Base-by-base conservation (phyloP, 164 flowering plant species). In the Amborella trichopoda region DNA sequence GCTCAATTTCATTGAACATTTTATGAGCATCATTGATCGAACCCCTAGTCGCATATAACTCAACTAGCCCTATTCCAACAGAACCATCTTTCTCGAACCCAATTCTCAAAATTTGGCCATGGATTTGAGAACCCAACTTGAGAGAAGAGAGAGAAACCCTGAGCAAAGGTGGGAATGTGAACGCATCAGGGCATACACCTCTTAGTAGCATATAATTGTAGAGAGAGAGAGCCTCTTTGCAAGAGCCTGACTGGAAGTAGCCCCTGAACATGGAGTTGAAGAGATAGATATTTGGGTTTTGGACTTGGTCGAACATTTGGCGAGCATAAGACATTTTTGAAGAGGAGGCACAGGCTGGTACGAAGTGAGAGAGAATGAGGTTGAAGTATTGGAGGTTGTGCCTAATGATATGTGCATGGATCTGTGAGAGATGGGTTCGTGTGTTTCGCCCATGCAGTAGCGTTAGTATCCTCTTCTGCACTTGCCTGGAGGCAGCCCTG, bases 221-320 rank as follows among this genome's bases (percentile, higher is more conserved):
- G 10, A 74, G 48, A 2, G 20, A 36, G 18, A 84, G 28, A 5
- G 89, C 64, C 33, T 74, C 62, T 20, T 56, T 28, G 36, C 50
- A 69, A 17, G 89, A 83, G 1, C 75, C 79, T 10, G 43, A 40
- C 9, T 79, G 43, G 2, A 94, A 88, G 58, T 66, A 67, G 36
- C 63, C 86, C 50, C 78, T 88, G 66, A 88, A 78, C 71, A 88
- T 78, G 57, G 95, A 71, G 52, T 89, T 83, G 69, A 71, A 80
- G 44, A 85, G 75, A 56, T 72, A 40, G 42, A 88, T 52, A 40
- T 71, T 76, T 23, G 97, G 94, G 58, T 72, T 55, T 0, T 40
- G 75, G 28, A 57, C 48, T 22, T 67, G 79, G 44, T n/a, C 12
- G 48, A 82, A 89, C 39, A 85, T 45, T 40, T 66, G 71, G 18